Evolutionary conservation across 78 protist species (phyloP), one percentile per base, ranked within the genome.

Genomic region (Dictyostelium capitatum): DNA sequence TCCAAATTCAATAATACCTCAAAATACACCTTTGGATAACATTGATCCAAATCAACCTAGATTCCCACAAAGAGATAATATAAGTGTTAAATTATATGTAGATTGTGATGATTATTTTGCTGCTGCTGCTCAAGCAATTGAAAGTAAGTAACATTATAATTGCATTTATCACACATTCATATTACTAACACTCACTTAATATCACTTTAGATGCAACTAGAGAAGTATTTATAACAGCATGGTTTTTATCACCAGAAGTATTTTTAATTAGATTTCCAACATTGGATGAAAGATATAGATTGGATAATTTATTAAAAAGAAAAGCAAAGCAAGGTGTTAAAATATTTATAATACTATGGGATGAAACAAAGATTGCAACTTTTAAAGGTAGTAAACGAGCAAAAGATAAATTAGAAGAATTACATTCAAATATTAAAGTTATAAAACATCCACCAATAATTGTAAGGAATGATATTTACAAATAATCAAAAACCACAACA

Each of bases 311-410:
- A 37, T 64, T 94, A 12, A 62, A 79, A 12, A 41, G 90, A 37
- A 94, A 94, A 53, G 96, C 94, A 46, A 59, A 50, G 47, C 93
- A 95, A 79, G 97, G 97, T 48, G 97, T 95, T 43, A 80, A 95
- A 84, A 77, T 95, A 43, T 95, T 90, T 67, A 53, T 95, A 14
- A 53, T 95, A 5, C 81, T 95, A 11, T 95, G 97, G 97, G 90
- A 87, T 59, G 96, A 94, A 69, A 94, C 96, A 41, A 83, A 83
- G 83, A 89, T 94, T 57, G 96, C 96, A 30, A 87, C 93, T 7
- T 87, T 87, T 62, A 87, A 87, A 64, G 93, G 85, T 6, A 77
- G 84, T 48, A 74, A 77, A 77, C 41, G 93, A 30, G 80, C 82
- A 72, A 87, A 87, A 64, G 93, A 87, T 77, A 93, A 85, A 81